A percentile compares a stretch with the other conserved stretches of the same genome.
phyloP scores from a whole-genome alignment of 2,329 filamentous ascomycete genomes.

The Corinectria fuckeliana region DNA sequence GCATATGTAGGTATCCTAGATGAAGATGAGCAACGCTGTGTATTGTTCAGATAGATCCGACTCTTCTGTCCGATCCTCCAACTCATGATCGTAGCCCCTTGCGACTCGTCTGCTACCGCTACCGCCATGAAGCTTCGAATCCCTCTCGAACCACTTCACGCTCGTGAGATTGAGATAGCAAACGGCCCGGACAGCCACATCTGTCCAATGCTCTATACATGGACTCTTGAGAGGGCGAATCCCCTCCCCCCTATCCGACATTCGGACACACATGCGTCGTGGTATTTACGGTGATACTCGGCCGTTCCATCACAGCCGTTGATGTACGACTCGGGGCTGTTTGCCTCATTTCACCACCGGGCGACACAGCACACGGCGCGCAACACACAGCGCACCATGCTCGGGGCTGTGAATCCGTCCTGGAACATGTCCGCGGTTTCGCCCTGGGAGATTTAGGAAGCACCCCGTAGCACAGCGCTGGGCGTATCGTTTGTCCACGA shows the following conservation, averaged over 20 bases:
- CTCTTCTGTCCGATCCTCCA: background rate
- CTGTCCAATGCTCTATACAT: slow-evolving; percentile 3
- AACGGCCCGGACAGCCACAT: no score
- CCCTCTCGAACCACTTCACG: no score
- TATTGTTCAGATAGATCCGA: background rate
- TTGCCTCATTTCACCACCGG: slow-evolving; percentile 36
- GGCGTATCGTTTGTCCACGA: slow-evolving; percentile 20
- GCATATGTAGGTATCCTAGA: background rate
- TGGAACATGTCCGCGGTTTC: slow-evolving; percentile 28
- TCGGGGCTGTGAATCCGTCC: slow-evolving; percentile 20
- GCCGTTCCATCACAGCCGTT: slow-evolving; percentile 33
- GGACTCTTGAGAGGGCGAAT: background rate
- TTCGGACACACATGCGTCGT: slow-evolving; percentile 19
- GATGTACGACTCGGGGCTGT: slow-evolving; percentile 34
- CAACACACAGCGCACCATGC: slow-evolving; percentile 12
- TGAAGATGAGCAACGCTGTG: background rate
- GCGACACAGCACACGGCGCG: slow-evolving; percentile 19
- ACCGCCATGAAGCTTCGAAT: background rate
- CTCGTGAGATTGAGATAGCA: no score
- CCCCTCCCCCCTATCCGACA: background rate
- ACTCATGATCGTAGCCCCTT: background rate
- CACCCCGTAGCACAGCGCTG: slow-evolving; percentile 31
- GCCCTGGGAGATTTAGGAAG: slow-evolving; percentile 20
- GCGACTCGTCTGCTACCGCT: background rate
- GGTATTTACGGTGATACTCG: slow-evolving; percentile 28